Base-by-base conservation (phyloP, 306 rosid species). In the Quercus variabilis region DNA sequence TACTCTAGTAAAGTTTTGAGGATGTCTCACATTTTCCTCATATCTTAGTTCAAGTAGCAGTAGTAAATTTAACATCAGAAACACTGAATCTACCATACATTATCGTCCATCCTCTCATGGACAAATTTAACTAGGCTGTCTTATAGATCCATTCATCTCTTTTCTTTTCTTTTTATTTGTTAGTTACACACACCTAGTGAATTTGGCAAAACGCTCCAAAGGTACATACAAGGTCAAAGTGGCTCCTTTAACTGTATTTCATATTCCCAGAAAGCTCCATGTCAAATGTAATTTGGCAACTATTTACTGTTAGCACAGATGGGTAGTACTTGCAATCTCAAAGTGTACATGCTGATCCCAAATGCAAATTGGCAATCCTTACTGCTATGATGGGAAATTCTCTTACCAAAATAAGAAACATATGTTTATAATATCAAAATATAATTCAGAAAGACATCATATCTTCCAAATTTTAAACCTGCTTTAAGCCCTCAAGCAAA, bases 291-390 rank as follows among this genome's bases (percentile, higher is more conserved):
- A 28, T 49, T 30, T 19, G 38, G 28, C 30, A 79, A 71, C 64
- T 76, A 69, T 28, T 79, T 74, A 28, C 68, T 30, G 59, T 57
- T 71, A 49, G 58, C 33, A 75, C 28, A 54, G 28, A 71, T 20
- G 81, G 51, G 78, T 30, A 79, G 28, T 74, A 57, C 58, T 65
- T 26, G 81, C 51, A 31, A 56, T 72, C 74, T 76, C 67, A 70
- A 30, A 77, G 73, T 20, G 26, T 75, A 56, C 23, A 46, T 33
- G 31, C 69, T 76, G 74, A 67, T 76, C 70, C 78, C 54, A 71
- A 67, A 46, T 68, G 25, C 73, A 28, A 21, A 71, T 23, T 68
- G 69, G 70, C 70, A 76, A 68, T 77, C 68, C 52, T 49, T 60
- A 55, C 18, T 14, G 43, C 33, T 38, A 85, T 67, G 76, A 54